Evolutionary conservation across 2,329 filamentous ascomycete genomes (phyloP).

Genomic region (Cladosporium sp.): DNA sequence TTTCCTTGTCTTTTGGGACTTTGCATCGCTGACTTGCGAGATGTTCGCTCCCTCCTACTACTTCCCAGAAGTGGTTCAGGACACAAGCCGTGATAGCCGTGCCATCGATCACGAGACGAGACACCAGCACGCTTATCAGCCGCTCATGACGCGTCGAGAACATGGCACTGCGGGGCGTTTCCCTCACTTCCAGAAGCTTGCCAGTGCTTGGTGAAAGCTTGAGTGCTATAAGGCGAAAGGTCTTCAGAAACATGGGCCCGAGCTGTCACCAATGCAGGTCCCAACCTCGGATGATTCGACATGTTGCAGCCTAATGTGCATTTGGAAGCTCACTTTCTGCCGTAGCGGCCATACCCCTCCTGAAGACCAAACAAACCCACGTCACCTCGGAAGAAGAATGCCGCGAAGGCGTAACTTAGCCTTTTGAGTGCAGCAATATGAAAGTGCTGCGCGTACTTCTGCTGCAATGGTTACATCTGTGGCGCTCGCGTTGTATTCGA

Average conservation of each 20-base stretch:
- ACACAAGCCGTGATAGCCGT: not conserved
- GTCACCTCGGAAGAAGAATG: constrained; percentile 4
- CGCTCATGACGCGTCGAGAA: not conserved
- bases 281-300: not conserved
- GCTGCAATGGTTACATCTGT: not conserved
- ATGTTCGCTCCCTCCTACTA: not conserved
- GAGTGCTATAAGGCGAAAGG: not conserved
- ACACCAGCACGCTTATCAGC: not conserved
- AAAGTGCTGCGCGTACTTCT: not conserved
- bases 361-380: not conserved
- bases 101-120: not conserved
- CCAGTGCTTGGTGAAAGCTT: not conserved
- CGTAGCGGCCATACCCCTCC: not conserved
- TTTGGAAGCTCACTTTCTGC: not conserved
- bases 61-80: not conserved
- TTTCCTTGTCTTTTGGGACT: not conserved
- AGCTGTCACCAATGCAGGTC: not conserved
- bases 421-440: not conserved
- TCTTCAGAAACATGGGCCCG: not conserved
- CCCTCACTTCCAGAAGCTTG: not conserved
- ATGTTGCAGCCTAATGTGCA: not conserved
- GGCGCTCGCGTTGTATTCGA: not conserved
- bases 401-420: constrained; percentile 3
- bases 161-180: not conserved
- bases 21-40: not conserved